Conservation (phyloP, 208 protist genomes). For the Histomonas meleagridis region DNA sequence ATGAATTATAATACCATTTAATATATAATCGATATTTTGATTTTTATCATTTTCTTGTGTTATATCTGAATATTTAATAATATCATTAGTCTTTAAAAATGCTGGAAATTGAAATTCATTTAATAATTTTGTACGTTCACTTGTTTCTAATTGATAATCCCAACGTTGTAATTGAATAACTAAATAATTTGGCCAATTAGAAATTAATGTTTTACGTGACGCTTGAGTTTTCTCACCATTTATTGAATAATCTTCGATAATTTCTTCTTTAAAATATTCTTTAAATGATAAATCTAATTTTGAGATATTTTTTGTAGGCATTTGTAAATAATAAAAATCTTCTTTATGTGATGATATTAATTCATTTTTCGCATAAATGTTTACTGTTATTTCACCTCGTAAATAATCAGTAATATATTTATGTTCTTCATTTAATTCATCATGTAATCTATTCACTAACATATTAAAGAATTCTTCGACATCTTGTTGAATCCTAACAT, state of each 20-base stretch:
- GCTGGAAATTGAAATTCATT: slow-evolving; percentile 7
- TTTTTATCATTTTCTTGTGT: too few relatives aligned
- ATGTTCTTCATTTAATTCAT: neutral
- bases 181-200: neutral
- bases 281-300: neutral
- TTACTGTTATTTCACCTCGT: neutral
- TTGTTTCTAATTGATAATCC: neutral
- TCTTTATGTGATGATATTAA: neutral
- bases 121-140: neutral
- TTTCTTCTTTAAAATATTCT: neutral
- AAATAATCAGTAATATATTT: neutral
- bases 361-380: neutral
- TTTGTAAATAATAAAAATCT: neutral
- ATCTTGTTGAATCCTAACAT: neutral
- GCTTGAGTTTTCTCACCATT: neutral
- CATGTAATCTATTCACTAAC: neutral
- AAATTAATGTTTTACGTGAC: neutral
- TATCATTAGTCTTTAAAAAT: neutral
- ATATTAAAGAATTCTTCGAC: neutral
- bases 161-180: slow-evolving; percentile 1
- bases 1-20: neutral
- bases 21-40: neutral
- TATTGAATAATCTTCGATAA: neutral
- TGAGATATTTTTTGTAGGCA: neutral
- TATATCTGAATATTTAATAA: neutral